Percentiles rank a stretch among this genome's conserved stretches.
Evolutionary conservation across 75 land plant species (phyloP).

Genomic region (Chamaecyparis obtusa): DNA sequence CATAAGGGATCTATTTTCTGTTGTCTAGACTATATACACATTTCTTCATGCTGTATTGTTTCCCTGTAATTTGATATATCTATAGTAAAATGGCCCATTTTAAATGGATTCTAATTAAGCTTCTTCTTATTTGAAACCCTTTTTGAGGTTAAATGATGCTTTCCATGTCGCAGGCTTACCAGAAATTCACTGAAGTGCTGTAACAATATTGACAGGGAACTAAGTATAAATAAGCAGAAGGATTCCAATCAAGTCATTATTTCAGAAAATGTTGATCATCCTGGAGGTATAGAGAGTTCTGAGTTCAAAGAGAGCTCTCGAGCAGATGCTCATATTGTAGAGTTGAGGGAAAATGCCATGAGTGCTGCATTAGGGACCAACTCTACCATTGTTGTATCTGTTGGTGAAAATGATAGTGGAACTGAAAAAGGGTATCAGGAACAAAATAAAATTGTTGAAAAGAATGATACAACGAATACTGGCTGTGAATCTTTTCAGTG

Average conservation of each 20-base stretch:
- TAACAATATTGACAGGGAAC: not conserved
- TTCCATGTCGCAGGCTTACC: not conserved
- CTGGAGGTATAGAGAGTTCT: not conserved
- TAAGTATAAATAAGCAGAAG: not conserved
- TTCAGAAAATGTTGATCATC: not conserved
- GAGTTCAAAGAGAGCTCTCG: not conserved
- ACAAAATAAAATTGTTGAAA: conserved; percentile 14
- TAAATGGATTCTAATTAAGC: not conserved
- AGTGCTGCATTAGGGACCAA: conserved; percentile 9
- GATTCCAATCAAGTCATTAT: not conserved
- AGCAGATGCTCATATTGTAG: not conserved
- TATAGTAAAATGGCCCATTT: not conserved
- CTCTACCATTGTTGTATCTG: conserved; percentile 17
- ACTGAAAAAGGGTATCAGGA: not conserved
- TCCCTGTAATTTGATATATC: not conserved
- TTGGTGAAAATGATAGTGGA: conserved; percentile 19
- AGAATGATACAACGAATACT: conserved; percentile 6
- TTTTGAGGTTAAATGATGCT: not conserved
- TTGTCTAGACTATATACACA: not conserved
- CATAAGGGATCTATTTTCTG: not conserved
- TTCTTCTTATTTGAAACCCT: not conserved
- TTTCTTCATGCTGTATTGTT: not conserved
- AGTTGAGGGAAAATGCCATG: conserved; percentile 2
- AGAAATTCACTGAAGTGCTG: not conserved
- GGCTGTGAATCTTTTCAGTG: conserved; percentile 32